These are phyloP conservation scores for Hortiboletus flavorubellus DNA, from an alignment of 768 basidiomycete species.

Conservation along the genomic window DNA sequence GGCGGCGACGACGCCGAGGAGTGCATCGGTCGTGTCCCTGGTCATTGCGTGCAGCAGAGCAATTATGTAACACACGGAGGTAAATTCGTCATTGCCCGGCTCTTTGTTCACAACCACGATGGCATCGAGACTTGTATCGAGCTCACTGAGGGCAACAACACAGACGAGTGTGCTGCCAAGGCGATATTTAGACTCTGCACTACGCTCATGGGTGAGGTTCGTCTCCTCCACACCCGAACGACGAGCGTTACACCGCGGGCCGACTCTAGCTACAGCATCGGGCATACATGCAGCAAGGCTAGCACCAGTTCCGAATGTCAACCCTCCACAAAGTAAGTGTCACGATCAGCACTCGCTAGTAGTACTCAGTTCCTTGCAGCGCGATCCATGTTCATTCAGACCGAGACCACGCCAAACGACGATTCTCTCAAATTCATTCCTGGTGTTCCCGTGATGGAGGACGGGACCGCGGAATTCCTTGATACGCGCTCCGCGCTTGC, in stretches of 20 bases:
- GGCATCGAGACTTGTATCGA: constrained; percentile 15
- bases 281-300: constrained; percentile 17
- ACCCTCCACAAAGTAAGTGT: constrained; percentile 36
- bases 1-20: constrained; percentile 4
- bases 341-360: neutral
- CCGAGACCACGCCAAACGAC: constrained; percentile 94
- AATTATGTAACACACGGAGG: constrained; percentile 17
- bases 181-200: constrained; percentile 4
- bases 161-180: constrained; percentile 2
- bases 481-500: constrained; percentile 80
- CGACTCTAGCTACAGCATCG: constrained; percentile 35
- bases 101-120: constrained; percentile 15
- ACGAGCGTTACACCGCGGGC: constrained; percentile 28
- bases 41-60: constrained; percentile 1
- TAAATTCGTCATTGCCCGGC: too few species aligned
- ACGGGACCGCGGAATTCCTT: constrained; percentile 91
- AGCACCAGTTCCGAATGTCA: neutral
- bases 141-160: constrained; percentile 13
- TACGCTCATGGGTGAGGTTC: constrained; percentile 22
- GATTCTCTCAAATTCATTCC: constrained; percentile 99
- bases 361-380: constrained; percentile 34
- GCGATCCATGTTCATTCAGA: constrained; percentile 98
- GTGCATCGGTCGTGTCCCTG: neutral
- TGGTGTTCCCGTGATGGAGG: constrained; percentile 81
- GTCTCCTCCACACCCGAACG: constrained; percentile 22